Evolutionary conservation across 1,284 basidiomycete species (phyloP), one percentile per base, ranked within the genome.

Genomic region (Neolentinus lepideus): DNA sequence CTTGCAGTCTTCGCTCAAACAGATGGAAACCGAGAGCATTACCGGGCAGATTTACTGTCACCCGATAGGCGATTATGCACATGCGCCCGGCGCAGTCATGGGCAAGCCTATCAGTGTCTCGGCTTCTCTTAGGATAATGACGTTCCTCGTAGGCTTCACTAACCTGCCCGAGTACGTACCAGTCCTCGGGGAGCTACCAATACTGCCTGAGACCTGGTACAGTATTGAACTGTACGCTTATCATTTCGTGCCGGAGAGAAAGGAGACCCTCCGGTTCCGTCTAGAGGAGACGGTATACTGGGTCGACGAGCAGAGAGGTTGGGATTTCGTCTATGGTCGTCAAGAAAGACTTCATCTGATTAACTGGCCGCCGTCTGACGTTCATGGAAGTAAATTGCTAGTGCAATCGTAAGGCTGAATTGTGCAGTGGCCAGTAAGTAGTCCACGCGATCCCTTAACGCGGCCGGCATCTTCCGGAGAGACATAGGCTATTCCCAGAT

Each of bases 41-140:
- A 64, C 76, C 36, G 79, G 79, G 0, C 73, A 76, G 59, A 72
- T 81, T 16, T 82, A 76, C 60, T 77, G 68, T 19, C 78, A 80
- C 66, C 77, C 79, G 1, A 79, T 80, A 47, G 78, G 75, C n/a
- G 79, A 80, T 58, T 80, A 74, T 71, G 79, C 78, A n/a, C 79
- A 82, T 65, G 73, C 74, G 35, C 74, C 79, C 16, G 79, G 79
- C 3, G 74, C 76, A 52, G 73, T 79, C 14, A 76, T 80, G 51
- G 78, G 79, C 73, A 62, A 62, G 72, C 60, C 8, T 12, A 21
- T 11, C 52, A 26, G 8, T 53, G 21, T 48, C 14, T 8, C 31
- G 3, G 27, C 2, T 19, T 14, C 45, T 10, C 27, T 24, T 12
- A 52, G 19, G 27, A 10, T 24, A 27, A 53, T 21, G 24, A 12